Evolutionary conservation across 306 rosid species (phyloP).

Genomic region (Quercus engelmannii): DNA sequence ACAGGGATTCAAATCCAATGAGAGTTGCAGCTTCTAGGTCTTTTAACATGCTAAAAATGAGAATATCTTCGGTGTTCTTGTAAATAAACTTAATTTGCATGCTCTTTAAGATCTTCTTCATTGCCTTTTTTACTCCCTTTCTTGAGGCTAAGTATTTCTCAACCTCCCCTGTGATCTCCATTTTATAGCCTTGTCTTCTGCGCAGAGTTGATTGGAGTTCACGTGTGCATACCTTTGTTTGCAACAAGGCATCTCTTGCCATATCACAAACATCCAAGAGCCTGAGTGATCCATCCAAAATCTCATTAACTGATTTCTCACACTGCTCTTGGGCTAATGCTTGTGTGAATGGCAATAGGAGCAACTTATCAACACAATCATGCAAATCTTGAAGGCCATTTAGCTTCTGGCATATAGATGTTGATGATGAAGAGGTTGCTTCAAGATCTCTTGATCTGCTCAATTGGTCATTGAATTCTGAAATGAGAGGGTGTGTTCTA

Average conservation of each 20-base stretch:
- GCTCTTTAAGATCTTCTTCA: constrained; percentile 15
- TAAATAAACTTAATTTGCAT: constrained; percentile 28
- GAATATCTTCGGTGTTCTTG: constrained; percentile 18
- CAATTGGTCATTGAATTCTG: constrained; percentile 20
- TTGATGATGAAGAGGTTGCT: constrained; percentile 10
- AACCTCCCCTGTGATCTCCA: constrained; percentile 7
- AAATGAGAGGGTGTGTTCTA: constrained; percentile 18
- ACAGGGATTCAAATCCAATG: constrained; percentile 26
- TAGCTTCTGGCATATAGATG: constrained; percentile 17
- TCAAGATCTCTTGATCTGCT: constrained; percentile 16
- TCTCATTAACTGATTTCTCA: neutral
- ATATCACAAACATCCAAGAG: constrained; percentile 16
- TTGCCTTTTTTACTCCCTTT: constrained; percentile 27
- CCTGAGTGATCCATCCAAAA: constrained; percentile 16
- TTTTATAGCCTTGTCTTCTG: constrained; percentile 5
- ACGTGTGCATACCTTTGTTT: constrained; percentile 16
- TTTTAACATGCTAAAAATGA: constrained; percentile 25
- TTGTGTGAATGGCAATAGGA: neutral
- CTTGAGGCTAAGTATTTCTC: constrained; percentile 28
- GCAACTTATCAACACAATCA: constrained; percentile 8
- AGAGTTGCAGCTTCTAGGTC: constrained; percentile 30
- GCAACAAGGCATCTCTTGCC: constrained; percentile 21
- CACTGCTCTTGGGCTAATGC: neutral
- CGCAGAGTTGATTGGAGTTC: constrained; percentile 15
- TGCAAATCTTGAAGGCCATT: constrained; percentile 12